Conservation (phyloP, 352 stramenopile genomes). For the Globisporangium radiosum region DNA sequence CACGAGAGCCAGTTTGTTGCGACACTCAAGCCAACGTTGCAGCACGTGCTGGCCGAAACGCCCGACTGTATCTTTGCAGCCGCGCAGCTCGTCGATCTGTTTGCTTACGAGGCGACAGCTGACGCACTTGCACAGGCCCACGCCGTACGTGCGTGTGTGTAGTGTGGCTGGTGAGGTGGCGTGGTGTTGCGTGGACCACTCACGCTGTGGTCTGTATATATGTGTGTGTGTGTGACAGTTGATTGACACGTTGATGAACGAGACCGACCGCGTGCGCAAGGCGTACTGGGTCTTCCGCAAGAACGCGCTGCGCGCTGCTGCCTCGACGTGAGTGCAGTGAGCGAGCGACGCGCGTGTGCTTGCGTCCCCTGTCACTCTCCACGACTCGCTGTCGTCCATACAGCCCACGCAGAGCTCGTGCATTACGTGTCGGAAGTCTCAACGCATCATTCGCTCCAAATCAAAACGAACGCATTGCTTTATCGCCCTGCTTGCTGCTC, state of each 20-base stretch:
- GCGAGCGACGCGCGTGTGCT: too few relatives aligned
- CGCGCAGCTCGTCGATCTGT: slow-evolving; percentile 68
- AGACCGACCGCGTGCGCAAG: slow-evolving; percentile 64
- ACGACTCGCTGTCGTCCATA: too few relatives aligned
- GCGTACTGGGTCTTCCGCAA: slow-evolving; percentile 74
- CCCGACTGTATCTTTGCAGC: slow-evolving; percentile 68
- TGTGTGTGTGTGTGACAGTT: slow-evolving; percentile 23
- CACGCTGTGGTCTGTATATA: background rate
- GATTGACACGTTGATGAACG: slow-evolving; percentile 58
- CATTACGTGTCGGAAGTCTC: too few relatives aligned
- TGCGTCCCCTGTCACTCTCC: too few relatives aligned
- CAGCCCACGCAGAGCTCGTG: too few relatives aligned
- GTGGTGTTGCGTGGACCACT: background rate
- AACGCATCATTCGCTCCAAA: too few relatives aligned
- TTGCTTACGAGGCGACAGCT: slow-evolving; percentile 38
- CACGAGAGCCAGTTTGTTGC: slow-evolving; percentile 37
- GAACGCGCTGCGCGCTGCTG: slow-evolving; percentile 26
- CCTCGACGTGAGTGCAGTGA: background rate
- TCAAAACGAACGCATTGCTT: too few relatives aligned
- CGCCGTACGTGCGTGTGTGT: slow-evolving; percentile 19
- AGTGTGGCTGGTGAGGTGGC: background rate
- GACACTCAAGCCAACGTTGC: slow-evolving; percentile 35
- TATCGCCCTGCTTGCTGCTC: too few relatives aligned
- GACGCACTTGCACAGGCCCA: slow-evolving; percentile 31
- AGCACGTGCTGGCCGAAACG: slow-evolving; percentile 26